Evolutionary conservation across 2,329 filamentous ascomycete genomes (phyloP), one percentile per base, ranked within the genome.

Genomic region (Microthyrium microscopicum): DNA sequence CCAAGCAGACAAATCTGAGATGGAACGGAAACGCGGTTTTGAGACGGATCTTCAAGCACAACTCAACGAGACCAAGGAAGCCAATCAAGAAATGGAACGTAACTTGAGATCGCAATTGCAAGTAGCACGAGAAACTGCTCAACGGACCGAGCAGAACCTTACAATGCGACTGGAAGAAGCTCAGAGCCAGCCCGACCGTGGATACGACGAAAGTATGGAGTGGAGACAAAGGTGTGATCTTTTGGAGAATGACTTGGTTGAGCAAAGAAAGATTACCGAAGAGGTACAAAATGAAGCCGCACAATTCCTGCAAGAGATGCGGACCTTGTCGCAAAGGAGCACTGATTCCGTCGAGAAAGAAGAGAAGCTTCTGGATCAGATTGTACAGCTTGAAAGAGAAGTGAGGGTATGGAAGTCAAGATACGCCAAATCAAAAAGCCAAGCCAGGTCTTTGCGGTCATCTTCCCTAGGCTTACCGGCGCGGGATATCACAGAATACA

Each of bases 341-440:
- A 74, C 73, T 41, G 67, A 75, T 8, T 75, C 77, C 5, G 77
- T 81, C 52, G 83, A 92, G 43, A 77, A 76, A 43, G 85, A 95
- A 53, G 73, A 83, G 33, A 72, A 75, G 44, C 64, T 95, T 41
- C 73, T 79, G 35, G 69, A 68, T 41, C 78, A 78, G 29, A 75
- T 94, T 20, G 67, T 79, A 36, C 64, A 69, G 35, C 66, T 98
- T 5, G 82, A 94, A 54, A 64, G 71, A 16, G 84, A 95, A 50
- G 73, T 92, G 29, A 77, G 78, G 35, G 76, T 85, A 32, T 98
- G 89, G 89, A 83, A 84, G 50, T 73, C 77, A 44, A 78, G 85
- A 29, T 95, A 94, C 49, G 78, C 84, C 18, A 78, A 77, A 43
- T 69, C 81, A 24, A 94, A 91, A 60, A 81, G 87, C 3, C 85